Evolutionary conservation across 2,329 filamentous ascomycete species (phyloP).

Genomic region (Pseudomassariella vexata): DNA sequence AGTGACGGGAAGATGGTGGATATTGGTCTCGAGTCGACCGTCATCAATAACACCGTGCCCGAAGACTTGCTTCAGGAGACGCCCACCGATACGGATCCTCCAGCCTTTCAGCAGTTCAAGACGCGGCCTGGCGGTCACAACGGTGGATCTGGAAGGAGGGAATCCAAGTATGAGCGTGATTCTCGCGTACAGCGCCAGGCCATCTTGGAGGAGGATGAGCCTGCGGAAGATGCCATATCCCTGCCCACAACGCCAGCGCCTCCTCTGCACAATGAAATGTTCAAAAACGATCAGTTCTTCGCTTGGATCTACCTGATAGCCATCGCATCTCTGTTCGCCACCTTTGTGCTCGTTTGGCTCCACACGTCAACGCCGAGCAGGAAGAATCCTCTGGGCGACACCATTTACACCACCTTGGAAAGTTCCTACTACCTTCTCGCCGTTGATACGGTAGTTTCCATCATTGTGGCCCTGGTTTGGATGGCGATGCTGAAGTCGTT

Average conservation of each 20-base stretch:
- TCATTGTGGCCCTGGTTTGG: constrained; percentile 86
- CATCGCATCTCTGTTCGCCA: constrained; percentile 77
- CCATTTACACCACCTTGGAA: constrained; percentile 84
- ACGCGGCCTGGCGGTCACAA: constrained; percentile 29
- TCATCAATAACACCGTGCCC: constrained; percentile 54
- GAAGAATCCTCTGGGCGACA: constrained; percentile 77
- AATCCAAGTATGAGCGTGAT: constrained; percentile 42
- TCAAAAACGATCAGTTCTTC: constrained; percentile 85
- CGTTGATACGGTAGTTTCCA: constrained; percentile 83
- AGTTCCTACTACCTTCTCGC: constrained; percentile 85
- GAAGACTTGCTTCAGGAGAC: constrained; percentile 53
- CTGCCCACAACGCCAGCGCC: constrained; percentile 44
- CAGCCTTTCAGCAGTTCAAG: constrained; percentile 58
- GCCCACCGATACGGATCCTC: constrained; percentile 46
- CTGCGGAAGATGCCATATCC: constrained; percentile 23
- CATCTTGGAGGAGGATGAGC: constrained; percentile 30
- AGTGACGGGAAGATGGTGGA: constrained; percentile 73
- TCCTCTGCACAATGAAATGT: constrained; percentile 60
- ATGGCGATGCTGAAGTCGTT: constrained; percentile 83
- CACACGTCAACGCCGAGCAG: constrained; percentile 70
- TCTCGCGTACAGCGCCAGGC: constrained; percentile 34
- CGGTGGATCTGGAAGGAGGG: constrained; percentile 31
- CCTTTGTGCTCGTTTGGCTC: constrained; percentile 83
- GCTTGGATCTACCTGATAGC: constrained; percentile 84
- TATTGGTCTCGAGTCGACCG: constrained; percentile 69